Base-by-base conservation (phyloP, 176 grass and related monocot species). In the Paspalum vaginatum region DNA sequence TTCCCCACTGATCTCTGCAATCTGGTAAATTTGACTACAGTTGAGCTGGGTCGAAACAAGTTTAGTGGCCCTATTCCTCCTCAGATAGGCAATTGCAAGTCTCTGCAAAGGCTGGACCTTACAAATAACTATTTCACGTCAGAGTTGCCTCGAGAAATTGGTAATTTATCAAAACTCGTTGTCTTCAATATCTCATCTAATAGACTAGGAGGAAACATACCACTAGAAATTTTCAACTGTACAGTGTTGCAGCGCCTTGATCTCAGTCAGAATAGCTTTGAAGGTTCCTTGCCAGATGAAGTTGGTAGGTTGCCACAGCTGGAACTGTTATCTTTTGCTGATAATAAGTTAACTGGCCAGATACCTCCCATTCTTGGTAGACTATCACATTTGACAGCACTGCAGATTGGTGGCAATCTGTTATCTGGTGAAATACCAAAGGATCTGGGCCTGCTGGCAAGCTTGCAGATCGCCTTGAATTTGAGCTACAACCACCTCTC, bases 101-200 rank as follows among this genome's bases (percentile, higher is more conserved):
- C 79, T 85, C 60, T 99, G 54, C 97, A 96, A 80, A 86, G 97
- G 79, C 84, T 99, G 22, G 80, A 89, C 72, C 80, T 99, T 82
- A 83, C 91, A 60, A 96, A 93, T 58, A 99, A 99, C 56, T 99
- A 89, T 80, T 99, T 99, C 86, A 87, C 90, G 3, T 85, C 90
- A 44, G 81, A 99, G 55, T 90, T 99, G 69, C 97, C 97, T 13
- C 44, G 22, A 56, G 90, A 99, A 87, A 95, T 99, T 60, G 93
- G 93, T 80, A 81, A 83, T 47, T 62, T 99, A 46, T 93, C 87
- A 43, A 90, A 80, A 83, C 84, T 99, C 0, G 97, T 99, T 45
- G 82, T 99, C 79, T 99, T 99, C 72, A 99, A 99, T 73, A 95
- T 96, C 68, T 99, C 97, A 61, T 95, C 84, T 73, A 99, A 99